phyloP scores from a whole-genome alignment of 2,329 filamentous ascomycete genomes.

The Cladophialophora carrionii region DNA sequence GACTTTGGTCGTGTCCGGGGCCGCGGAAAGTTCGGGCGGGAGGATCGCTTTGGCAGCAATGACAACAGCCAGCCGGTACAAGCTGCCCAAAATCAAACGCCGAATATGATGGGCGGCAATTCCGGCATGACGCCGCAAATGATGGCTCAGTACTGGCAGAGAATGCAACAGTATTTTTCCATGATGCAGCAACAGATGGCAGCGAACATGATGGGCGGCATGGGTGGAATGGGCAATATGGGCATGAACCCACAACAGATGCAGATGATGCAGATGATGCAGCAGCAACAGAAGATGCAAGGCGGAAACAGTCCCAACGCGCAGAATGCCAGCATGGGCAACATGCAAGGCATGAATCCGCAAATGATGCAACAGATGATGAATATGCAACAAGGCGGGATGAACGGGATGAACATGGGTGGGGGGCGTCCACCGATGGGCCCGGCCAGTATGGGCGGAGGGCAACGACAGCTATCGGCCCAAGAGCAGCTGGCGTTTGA shows the following conservation, averaged over 20 bases:
- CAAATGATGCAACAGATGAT: conserved; percentile 62
- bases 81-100: conserved; percentile 42
- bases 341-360: conserved; percentile 40
- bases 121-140: conserved; percentile 87
- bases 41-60: conserved; percentile 45
- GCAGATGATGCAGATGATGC: conserved; percentile 64
- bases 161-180: conserved; percentile 96
- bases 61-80: conserved; percentile 50
- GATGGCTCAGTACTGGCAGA: conserved; percentile 98
- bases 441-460: conserved; percentile 47
- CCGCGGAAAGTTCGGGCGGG: conserved; percentile 44
- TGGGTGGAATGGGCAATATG: conserved; percentile 48
- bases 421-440: conserved; percentile 37
- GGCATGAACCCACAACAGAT: conserved; percentile 57
- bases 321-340: conserved; percentile 35
- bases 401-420: conserved; percentile 41
- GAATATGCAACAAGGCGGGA: conserved; percentile 49
- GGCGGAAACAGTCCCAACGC: conserved; percentile 40
- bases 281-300: conserved; percentile 49
- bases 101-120: conserved; percentile 41
- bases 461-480: conserved; percentile 62
- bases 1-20: conserved; percentile 62
- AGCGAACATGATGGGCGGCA: conserved; percentile 61
- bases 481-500: conserved; percentile 76
- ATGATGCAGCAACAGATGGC: conserved; percentile 94